phyloP scores from a whole-genome alignment of 768 basidiomycete species.

The Kwoniella pini region DNA sequence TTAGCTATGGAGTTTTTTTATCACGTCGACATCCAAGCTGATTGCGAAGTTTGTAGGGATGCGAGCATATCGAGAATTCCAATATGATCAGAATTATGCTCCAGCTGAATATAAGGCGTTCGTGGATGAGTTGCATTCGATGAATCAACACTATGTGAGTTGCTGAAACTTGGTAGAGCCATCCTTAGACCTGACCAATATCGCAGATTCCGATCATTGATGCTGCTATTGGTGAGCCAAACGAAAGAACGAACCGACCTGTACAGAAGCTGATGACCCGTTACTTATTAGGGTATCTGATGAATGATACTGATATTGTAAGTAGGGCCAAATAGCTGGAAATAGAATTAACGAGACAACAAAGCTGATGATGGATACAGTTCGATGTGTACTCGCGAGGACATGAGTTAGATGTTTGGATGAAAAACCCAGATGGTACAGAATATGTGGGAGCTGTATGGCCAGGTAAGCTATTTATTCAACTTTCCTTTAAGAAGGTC shows the following conservation, averaged over 20 bases:
- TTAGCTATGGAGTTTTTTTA: too few species aligned
- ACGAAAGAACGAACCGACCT: not conserved
- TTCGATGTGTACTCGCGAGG: slow-evolving; percentile 68
- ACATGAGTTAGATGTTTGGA: slow-evolving; percentile 63
- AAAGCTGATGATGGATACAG: not conserved
- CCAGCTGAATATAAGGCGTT: slow-evolving; percentile 42
- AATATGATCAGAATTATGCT: slow-evolving; percentile 40
- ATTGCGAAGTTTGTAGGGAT: slow-evolving; percentile 13
- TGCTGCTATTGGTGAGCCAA: slow-evolving; percentile 40
- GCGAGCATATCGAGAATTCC: slow-evolving; percentile 45
- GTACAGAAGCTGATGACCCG: not conserved
- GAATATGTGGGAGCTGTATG: slow-evolving; percentile 68
- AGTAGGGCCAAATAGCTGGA: not conserved
- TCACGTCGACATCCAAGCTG: too few species aligned
- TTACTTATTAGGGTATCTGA: slow-evolving; percentile 12
- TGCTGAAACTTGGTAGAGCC: too few species aligned
- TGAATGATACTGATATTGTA: slow-evolving; percentile 38
- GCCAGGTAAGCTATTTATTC: slow-evolving; percentile 32
- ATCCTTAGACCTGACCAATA: too few species aligned
- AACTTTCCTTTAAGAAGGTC: too few species aligned
- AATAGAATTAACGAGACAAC: not conserved
- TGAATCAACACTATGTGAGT: slow-evolving; percentile 48
- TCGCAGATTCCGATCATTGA: slow-evolving; percentile 48
- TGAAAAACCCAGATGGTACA: slow-evolving; percentile 73
- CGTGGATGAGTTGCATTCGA: slow-evolving; percentile 42